phyloP scores from a whole-genome alignment of 768 basidiomycete genomes.

The Lactarius hatsudake region DNA sequence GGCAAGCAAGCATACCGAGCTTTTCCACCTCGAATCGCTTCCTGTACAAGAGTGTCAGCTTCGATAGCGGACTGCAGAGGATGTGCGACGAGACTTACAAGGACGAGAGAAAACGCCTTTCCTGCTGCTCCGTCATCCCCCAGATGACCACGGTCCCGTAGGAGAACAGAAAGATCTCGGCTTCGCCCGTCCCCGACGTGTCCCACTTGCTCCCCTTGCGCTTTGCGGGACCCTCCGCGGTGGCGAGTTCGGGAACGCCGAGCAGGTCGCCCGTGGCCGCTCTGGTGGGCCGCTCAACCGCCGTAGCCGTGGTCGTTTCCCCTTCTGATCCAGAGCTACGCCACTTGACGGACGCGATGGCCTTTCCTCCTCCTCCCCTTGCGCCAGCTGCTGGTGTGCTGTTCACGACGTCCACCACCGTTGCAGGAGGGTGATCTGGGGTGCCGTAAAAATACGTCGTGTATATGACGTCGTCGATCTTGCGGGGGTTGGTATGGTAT shows the following conservation, averaged over 20 bases:
- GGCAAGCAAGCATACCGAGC: constrained; percentile 53
- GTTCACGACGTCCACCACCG: constrained; percentile 22
- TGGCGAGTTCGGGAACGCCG: constrained; percentile 64
- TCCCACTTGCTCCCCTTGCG: constrained; percentile 63
- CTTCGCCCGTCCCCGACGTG: constrained; percentile 55
- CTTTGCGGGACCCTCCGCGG: constrained; percentile 35
- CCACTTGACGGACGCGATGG: constrained; percentile 29
- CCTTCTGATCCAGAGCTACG: constrained; percentile 30
- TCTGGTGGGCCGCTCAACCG: constrained; percentile 26
- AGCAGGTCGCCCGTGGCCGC: constrained; percentile 63
- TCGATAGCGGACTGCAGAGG: not conserved
- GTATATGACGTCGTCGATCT: constrained; percentile 92
- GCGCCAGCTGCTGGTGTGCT: constrained; percentile 23
- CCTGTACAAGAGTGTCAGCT: constrained; percentile 41
- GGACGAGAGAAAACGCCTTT: constrained; percentile 85
- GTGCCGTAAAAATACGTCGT: constrained; percentile 85
- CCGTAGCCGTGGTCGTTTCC: constrained; percentile 25
- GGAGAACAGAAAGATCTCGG: constrained; percentile 90
- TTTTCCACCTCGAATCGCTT: constrained; percentile 94
- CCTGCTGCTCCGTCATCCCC: constrained; percentile 95
- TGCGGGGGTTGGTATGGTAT: constrained; percentile 82
- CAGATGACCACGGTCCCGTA: constrained; percentile 96
- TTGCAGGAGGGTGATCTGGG: constrained; percentile 23
- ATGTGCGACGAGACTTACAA: constrained; percentile 54
- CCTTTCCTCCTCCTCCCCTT: constrained; percentile 4